phyloP scores from a whole-genome alignment of 495 filamentous ascomycete species.

The Gamarada debralockiae region DNA sequence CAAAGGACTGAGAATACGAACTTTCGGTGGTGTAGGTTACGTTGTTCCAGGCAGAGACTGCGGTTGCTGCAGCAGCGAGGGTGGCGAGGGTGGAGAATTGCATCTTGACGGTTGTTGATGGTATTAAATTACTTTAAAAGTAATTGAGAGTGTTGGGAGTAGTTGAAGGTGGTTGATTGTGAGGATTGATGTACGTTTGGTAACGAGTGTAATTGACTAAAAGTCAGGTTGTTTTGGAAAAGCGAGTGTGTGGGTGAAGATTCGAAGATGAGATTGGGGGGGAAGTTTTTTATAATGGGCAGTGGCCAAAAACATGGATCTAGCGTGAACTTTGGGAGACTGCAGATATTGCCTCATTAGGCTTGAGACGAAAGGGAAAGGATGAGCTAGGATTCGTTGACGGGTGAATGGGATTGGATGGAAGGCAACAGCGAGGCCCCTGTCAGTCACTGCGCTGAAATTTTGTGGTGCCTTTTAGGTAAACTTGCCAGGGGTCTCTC shows the following conservation, averaged over 20 bases:
- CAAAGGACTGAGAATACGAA: no score
- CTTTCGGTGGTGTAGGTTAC: constrained; percentile 64
- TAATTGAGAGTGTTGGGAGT: constrained; percentile 30
- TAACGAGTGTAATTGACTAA: constrained; percentile 61
- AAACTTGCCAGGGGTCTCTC: no score
- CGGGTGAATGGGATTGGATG: no score
- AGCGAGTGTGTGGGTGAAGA: constrained; percentile 44
- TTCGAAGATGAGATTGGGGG: constrained; percentile 15
- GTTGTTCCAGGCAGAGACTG: constrained; percentile 50
- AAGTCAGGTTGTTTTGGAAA: constrained; percentile 44
- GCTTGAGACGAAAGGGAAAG: no score
- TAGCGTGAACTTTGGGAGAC: background rate
- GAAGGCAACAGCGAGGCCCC: no score
- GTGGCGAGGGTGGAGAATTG: constrained; percentile 53
- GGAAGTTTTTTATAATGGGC: constrained; percentile 17
- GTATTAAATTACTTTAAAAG: constrained; percentile 39
- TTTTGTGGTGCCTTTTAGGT: no score
- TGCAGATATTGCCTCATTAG: background rate
- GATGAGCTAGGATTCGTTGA: no score
- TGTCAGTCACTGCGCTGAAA: no score
- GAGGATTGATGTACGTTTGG: constrained; percentile 17
- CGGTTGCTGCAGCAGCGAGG: constrained; percentile 56
- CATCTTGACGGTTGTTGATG: constrained; percentile 63
- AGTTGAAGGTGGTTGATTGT: constrained; percentile 13
- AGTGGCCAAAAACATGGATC: background rate